Evolutionary conservation across 768 basidiomycete species (phyloP), one percentile per base, ranked within the genome.

Genomic region (Exidia glandulosa): DNA sequence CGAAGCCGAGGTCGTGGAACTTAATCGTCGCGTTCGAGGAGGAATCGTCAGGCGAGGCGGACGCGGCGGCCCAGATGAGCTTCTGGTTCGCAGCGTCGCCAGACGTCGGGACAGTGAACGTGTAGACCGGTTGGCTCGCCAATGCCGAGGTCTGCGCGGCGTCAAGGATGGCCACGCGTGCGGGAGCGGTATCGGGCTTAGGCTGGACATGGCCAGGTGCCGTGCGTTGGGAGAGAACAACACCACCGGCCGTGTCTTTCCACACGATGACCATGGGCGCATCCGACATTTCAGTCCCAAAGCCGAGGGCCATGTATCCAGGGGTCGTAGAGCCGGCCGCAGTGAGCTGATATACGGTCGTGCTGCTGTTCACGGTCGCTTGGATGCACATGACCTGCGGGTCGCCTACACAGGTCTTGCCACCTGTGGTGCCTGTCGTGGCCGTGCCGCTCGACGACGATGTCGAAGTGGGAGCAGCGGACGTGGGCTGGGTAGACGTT

Each of bases 191-290:
- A 58, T 76, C 82, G 56, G 84, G 76, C 14, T 72, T 78, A 4
- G 87, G 87, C 80, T 81, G 79, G 3, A 75, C 72, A 62, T 85
- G 75, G 4, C 64, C 66, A 1, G 76, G 63, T 0, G 87, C 82
- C 32, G 69, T 72, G 25, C 87, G 78, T 66, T 90, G 87, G 6
- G 85, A 87, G 25, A 90, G 69, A 14, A 45, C 41, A 2, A 45
- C 16, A 1, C 41, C 41, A 3, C 41, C 41, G 0, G 41, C 16
- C 19, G 41, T 14, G 19, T 45, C 16, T 23, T 45, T 45, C 19
- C 23, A 45, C 10, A 45, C 6, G 19, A 45, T 23, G 41, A 45
- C 41, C 41, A 45, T 45, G 19, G 16, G 41, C 41, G 41, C 1
- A 23, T 23, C 41, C 5, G 41, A 14, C 41, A 45, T 45, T 45